Base-by-base conservation (phyloP, 2,329 filamentous ascomycete species). In the Xylaria sp. region DNA sequence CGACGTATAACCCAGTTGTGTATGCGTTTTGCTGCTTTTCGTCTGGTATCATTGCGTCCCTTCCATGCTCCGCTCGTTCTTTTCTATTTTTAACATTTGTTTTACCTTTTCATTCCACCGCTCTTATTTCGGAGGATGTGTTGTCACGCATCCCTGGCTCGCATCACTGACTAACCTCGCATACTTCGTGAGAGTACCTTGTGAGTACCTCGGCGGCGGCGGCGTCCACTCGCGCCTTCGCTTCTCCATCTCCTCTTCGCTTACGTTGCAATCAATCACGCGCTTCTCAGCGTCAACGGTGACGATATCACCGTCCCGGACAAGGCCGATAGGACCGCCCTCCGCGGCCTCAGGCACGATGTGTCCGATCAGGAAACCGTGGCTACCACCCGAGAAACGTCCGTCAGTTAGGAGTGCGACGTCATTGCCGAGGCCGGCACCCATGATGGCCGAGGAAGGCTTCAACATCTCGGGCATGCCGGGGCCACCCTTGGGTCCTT, bases 381-480 rank as follows among this genome's bases (percentile, higher is more conserved):
- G 93, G 70, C 89, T 92, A 62, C 92, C 94, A 67, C 94, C 94
- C 9, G 89, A 92, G 85, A 94, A 94, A 48, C 92, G 89, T 0
- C 90, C 90, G 75, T 94, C 91, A 1, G 91, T 93, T 69, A 94
- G 85, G 56, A 94, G 87, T 0, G 91, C 91, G 15, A 93, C 90
- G 74, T 93, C 91, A 75, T 92, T 86, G 74, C 91, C 91, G 52
- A 98, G 87, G 46, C 92, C 92, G 6, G 94, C 93, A 63, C 94
- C 94, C 93, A 97, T 97, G 77, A 98, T 92, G 59, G 94, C 93
- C 0, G 93, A 94, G 62, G 89, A 92, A n/a, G 94, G 93, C 85
- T 97, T 97, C 71, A 98, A 85, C 86, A 97, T 95, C 83, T 98
- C 94, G 39, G 94, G 94, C 91, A 98, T 98, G 67, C 94, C 94